Percentiles rank a stretch among this genome's conserved stretches.
These are phyloP conservation scores for Penicillium digitatum DNA, from an alignment of 2,329 filamentous ascomycete species.

Conservation along the genomic window DNA sequence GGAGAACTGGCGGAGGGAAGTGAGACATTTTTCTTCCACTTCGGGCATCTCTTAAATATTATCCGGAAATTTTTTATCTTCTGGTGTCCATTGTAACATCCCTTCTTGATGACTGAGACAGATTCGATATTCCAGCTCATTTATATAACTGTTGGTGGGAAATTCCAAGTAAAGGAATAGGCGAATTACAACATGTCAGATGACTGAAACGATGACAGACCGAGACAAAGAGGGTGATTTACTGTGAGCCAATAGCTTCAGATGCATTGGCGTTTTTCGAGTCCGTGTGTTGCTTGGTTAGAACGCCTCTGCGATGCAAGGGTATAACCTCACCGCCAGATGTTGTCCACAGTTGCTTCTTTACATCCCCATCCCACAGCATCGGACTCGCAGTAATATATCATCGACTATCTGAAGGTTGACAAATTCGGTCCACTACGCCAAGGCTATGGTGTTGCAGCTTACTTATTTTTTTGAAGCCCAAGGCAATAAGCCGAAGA, in stretches of 20 bases:
- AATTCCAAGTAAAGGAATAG: neutral
- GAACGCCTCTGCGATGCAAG: neutral
- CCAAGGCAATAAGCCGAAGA: neutral
- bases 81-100: neutral
- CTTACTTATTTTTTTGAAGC: neutral
- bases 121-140: neutral
- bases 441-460: neutral
- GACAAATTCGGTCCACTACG: neutral
- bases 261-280: neutral
- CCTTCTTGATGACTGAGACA: neutral
- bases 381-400: neutral
- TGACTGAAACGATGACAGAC: neutral
- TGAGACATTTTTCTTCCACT: conserved; percentile 12
- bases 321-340: neutral
- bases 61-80: neutral
- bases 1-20: conserved; percentile 8
- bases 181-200: neutral
- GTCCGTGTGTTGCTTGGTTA: neutral
- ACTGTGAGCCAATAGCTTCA: neutral
- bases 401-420: neutral
- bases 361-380: neutral
- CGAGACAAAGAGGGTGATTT: neutral
- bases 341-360: neutral
- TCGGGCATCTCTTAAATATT: neutral
- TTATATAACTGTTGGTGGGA: neutral